Conservation (phyloP, 192 early-diverging fungal genomes). For the Piromyces sp. region DNA sequence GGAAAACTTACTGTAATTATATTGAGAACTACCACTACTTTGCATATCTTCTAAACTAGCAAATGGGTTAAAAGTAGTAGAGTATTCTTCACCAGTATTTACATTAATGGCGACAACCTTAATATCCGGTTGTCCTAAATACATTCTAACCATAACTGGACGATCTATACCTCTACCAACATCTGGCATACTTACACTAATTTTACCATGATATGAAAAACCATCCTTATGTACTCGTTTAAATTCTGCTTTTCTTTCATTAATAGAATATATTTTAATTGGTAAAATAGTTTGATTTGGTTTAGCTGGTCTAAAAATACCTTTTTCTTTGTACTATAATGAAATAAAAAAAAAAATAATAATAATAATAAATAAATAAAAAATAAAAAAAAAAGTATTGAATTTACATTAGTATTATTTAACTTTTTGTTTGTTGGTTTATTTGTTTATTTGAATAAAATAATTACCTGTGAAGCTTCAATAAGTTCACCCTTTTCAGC, state of each 20-base stretch:
- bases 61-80: neutral
- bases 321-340: neutral
- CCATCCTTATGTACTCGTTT: neutral
- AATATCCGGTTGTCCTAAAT: neutral
- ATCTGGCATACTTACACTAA: neutral
- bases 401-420: too few relatives aligned
- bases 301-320: neutral
- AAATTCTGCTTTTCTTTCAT: neutral
- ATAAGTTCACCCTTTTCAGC: neutral
- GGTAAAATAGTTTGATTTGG: neutral
- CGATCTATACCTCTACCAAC: neutral
- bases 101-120: neutral
- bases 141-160: neutral
- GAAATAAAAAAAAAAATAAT: too few relatives aligned
- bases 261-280: neutral
- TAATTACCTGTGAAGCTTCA: neutral
- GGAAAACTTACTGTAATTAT: neutral
- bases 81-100: neutral
- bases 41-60: neutral
- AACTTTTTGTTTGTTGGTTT: too few relatives aligned
- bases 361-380: too few relatives aligned
- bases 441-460: too few relatives aligned
- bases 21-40: neutral
- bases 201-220: neutral
- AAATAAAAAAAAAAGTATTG: too few relatives aligned